Evolutionary conservation across 2,329 filamentous ascomycete species (phyloP).

Genomic region (Talaromyces funiculosus): DNA sequence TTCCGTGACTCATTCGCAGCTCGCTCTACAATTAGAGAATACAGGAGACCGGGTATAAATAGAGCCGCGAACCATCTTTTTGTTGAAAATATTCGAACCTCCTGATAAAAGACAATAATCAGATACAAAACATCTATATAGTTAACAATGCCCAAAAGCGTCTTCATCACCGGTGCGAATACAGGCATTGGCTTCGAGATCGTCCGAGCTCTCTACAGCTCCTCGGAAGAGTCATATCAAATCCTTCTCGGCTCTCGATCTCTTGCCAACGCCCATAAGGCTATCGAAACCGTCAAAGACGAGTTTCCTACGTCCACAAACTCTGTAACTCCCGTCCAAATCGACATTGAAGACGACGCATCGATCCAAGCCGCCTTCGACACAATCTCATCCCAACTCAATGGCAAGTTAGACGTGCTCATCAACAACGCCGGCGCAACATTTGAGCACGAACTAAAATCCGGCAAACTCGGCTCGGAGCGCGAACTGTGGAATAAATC

Average conservation of each 20-base stretch:
- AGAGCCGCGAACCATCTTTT: background rate
- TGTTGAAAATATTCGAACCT: background rate
- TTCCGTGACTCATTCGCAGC: background rate
- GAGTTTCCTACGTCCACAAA: slow-evolving; percentile 39
- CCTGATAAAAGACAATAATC: background rate
- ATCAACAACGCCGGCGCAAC: slow-evolving; percentile 53
- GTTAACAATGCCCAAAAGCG: slow-evolving; percentile 7
- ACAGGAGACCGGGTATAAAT: background rate
- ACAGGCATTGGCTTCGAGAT: slow-evolving; percentile 57
- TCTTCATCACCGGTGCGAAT: slow-evolving; percentile 59
- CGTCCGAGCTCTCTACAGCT: slow-evolving; percentile 50
- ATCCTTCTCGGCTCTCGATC: slow-evolving; percentile 53
- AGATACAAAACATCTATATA: background rate
- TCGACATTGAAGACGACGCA: slow-evolving; percentile 51
- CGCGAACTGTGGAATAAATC: slow-evolving; percentile 43
- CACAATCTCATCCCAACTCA: slow-evolving; percentile 35
- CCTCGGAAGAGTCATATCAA: slow-evolving; percentile 44
- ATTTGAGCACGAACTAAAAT: background rate
- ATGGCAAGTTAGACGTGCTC: slow-evolving; percentile 47
- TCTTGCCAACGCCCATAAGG: slow-evolving; percentile 47
- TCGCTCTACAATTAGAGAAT: background rate
- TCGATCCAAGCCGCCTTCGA: slow-evolving; percentile 47
- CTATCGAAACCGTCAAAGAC: slow-evolving; percentile 37
- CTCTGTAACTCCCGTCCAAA: slow-evolving; percentile 43
- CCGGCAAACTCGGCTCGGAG: slow-evolving; percentile 4